Percentiles rank a stretch among this genome's conserved stretches.
phyloP scores from a whole-genome alignment of 2,329 filamentous ascomycete species.

The Penicillium sp. region DNA sequence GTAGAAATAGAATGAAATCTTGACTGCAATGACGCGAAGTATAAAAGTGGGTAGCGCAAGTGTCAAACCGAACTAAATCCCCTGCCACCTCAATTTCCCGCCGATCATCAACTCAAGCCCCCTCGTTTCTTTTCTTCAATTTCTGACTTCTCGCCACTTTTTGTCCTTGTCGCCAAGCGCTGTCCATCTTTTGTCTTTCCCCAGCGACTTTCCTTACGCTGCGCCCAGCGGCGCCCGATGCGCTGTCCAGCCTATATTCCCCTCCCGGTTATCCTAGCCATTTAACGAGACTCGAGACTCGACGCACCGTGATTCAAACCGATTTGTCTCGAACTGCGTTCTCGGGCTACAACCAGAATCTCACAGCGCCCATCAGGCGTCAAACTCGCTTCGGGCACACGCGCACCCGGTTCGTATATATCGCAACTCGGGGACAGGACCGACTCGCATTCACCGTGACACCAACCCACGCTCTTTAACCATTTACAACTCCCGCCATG shows the following conservation, averaged over 20 bases:
- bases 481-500: conserved; percentile 20
- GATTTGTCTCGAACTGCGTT: neutral
- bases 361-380: neutral
- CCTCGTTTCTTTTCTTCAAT: conserved; percentile 7
- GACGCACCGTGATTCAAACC: neutral
- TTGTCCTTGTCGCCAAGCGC: neutral
- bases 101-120: conserved; percentile 15
- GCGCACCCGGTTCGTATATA: conserved; percentile 1
- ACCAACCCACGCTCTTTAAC: neutral
- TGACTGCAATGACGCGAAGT: too few species aligned
- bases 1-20: too few species aligned
- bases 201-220: neutral
- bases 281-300: too few species aligned
- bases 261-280: too few species aligned
- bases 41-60: too few species aligned
- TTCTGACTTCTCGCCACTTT: neutral
- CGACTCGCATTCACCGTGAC: neutral
- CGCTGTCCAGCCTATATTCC: conserved; percentile 18
- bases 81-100: conserved; percentile 28
- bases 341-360: too few species aligned
- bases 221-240: conserved; percentile 20
- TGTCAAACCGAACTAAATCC: conserved; percentile 20
- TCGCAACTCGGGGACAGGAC: neutral
- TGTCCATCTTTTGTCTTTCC: neutral
- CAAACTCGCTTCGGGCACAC: conserved; percentile 2